Base-by-base conservation (phyloP, 805 yeast genomes). In the Candida incommunis region DNA sequence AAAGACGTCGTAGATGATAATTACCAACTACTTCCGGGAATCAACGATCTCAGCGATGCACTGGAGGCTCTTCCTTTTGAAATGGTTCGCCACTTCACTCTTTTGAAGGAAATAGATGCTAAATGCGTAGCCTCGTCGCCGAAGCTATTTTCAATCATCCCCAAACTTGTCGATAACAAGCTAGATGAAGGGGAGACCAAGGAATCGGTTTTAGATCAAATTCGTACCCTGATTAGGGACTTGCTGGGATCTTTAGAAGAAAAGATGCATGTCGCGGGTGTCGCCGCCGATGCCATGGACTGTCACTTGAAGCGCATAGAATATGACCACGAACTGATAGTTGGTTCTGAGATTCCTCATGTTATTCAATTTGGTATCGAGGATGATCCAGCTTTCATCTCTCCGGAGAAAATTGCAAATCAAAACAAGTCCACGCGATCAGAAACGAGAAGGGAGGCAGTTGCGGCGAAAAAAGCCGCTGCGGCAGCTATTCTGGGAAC, bases 231-330 rank as follows among this genome's bases (percentile, higher is more conserved):
- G 26, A 66, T 76, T 18, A 67, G 70, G 50, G 95, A 84, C 47
- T 69, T 90, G 46, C 77, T 90, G 68, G 96, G 97, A 0, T 84
- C 95, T 49, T 64, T 90, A 45, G 97, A 90, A 59, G 96, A 92
- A 60, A 92, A 92, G 63, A 86, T 92, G 94, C 96, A 90, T 61
- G 96, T 92, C 37, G 90, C 96, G 3, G 80, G 90, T 1, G 80
- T 85, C 34, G 96, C 96, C 21, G 73, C 84, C 24, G 96, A 88
- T 54, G 72, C 80, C 11, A 71, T 87, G 41, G 65, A 71, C 24
- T 76, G 79, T 47, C 82, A 85, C 55, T 64, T 85, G 45, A 71
- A 69, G 43, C 70, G 96, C 43, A 71, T 92, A 51, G 83, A 88
- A 57, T 76, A 81, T 52, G 94, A 84, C 57, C 88, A 76, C 66